Evolutionary conservation across 371 early-diverging fungal genomes (phyloP).

Genomic region (Entomophthora muscae): DNA sequence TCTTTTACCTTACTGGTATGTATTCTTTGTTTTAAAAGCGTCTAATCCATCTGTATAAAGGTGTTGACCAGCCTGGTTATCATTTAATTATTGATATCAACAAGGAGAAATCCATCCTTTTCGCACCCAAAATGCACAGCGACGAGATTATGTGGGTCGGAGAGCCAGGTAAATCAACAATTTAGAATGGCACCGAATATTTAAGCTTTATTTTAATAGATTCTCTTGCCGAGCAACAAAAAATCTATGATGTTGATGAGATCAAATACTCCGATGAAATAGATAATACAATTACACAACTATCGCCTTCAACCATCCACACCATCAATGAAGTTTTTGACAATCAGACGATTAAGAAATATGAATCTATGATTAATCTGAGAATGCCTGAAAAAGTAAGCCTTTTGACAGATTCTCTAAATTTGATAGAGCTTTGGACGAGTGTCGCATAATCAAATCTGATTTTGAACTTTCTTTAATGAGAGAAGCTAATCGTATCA

Average conservation of each 20-base stretch:
- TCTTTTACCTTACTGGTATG: slow-evolving; percentile 26
- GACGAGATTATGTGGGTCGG: slow-evolving; percentile 31
- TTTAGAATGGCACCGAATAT: neutral
- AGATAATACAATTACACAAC: slow-evolving; percentile 11
- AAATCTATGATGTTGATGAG: slow-evolving; percentile 29
- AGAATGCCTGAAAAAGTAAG: neutral
- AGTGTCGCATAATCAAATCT: slow-evolving; percentile 29
- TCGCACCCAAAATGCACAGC: slow-evolving; percentile 23
- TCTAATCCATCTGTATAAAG: too few species aligned
- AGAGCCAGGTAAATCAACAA: slow-evolving; percentile 11
- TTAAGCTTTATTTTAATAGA: neutral
- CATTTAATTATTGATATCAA: slow-evolving; percentile 23
- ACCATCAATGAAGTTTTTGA: neutral
- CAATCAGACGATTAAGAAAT: neutral
- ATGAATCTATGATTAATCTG: neutral
- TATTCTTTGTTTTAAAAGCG: too few species aligned
- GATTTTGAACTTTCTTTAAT: slow-evolving; percentile 27
- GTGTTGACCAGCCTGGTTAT: slow-evolving; percentile 30
- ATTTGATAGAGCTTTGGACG: slow-evolving; percentile 18
- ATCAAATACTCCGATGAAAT: slow-evolving; percentile 17
- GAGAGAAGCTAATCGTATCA: slow-evolving; percentile 18
- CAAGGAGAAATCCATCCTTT: slow-evolving; percentile 18
- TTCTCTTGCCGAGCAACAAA: slow-evolving; percentile 12
- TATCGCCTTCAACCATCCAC: slow-evolving; percentile 6
- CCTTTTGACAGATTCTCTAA: neutral